Conservation (phyloP, 352 stramenopile genomes). For the Lagenidium giganteum region DNA sequence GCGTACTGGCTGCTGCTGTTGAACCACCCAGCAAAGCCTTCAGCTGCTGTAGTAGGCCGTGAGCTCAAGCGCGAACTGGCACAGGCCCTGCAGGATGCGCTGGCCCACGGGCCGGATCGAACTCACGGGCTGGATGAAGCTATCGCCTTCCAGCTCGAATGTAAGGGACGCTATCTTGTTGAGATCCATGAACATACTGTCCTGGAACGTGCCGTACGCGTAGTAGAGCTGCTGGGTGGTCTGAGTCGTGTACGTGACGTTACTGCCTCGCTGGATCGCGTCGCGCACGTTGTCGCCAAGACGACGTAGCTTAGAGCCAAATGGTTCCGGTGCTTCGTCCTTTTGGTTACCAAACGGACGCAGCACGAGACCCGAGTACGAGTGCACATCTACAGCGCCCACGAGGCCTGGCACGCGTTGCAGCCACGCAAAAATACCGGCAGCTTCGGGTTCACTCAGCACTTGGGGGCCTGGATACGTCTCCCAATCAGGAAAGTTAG, state of each 20-base stretch:
- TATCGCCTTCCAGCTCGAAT: constrained; percentile 26
- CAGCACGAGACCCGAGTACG: constrained; percentile 22
- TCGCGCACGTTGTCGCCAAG: constrained; percentile 21
- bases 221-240: constrained; percentile 19
- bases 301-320: constrained; percentile 18
- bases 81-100: constrained; percentile 21
- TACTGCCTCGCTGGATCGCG: constrained; percentile 19
- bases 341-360: constrained; percentile 21
- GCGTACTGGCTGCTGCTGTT: no score
- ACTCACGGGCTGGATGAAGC: constrained; percentile 10
- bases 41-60: constrained; percentile 20
- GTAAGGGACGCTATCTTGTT: constrained; percentile 22
- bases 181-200: constrained; percentile 27
- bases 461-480: constrained; percentile 21
- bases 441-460: constrained; percentile 23
- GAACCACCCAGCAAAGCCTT: no score
- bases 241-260: constrained; percentile 16
- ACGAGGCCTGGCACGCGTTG: constrained; percentile 18
- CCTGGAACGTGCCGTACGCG: constrained; percentile 26
- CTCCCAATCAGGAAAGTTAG: constrained; percentile 13
- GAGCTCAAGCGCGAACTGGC: constrained; percentile 18
- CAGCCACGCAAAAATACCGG: constrained; percentile 20
- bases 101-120: constrained; percentile 21
- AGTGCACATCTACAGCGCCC: constrained; percentile 23
- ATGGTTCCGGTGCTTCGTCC: constrained; percentile 12